phyloP scores from a whole-genome alignment of 768 basidiomycete species.

The Tylopilus vinaceipallidus region DNA sequence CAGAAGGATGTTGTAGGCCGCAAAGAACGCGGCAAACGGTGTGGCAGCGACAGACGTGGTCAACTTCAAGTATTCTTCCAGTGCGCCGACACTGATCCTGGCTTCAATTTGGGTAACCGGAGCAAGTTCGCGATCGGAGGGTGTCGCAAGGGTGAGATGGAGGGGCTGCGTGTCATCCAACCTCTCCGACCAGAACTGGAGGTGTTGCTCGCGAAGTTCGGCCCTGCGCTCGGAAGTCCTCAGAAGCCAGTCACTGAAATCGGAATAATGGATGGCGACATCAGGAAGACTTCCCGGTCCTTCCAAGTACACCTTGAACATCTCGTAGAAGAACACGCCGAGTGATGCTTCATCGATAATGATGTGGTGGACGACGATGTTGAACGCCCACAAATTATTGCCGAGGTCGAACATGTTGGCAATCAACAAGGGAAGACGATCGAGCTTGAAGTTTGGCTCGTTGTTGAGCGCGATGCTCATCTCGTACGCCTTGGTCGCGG shows the following conservation, averaged over 20 bases:
- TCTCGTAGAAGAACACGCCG: constrained; percentile 31
- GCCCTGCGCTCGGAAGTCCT: constrained; percentile 28
- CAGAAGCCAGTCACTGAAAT: constrained; percentile 25
- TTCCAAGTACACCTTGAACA: constrained; percentile 28
- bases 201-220: constrained; percentile 24
- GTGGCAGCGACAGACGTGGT: constrained; percentile 19
- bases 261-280: constrained; percentile 18
- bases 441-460: constrained; percentile 25
- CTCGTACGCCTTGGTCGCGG: constrained; percentile 28
- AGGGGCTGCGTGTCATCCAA: constrained; percentile 16
- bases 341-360: constrained; percentile 31
- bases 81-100: constrained; percentile 17
- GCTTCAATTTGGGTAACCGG: constrained; percentile 29
- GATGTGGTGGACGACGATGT: constrained; percentile 30
- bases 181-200: constrained; percentile 26
- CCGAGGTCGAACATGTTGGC: constrained; percentile 28
- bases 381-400: constrained; percentile 25
- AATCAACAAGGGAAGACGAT: constrained; percentile 25
- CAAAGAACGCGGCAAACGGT: constrained; percentile 31
- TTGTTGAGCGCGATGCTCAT: constrained; percentile 27
- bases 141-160: constrained; percentile 26
- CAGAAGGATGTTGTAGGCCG: constrained; percentile 31
- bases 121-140: constrained; percentile 25
- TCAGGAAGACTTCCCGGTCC: constrained; percentile 27
- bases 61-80: constrained; percentile 22